Base-by-base conservation (phyloP, 371 early-diverging fungal species). In the Mortierella sp. region DNA sequence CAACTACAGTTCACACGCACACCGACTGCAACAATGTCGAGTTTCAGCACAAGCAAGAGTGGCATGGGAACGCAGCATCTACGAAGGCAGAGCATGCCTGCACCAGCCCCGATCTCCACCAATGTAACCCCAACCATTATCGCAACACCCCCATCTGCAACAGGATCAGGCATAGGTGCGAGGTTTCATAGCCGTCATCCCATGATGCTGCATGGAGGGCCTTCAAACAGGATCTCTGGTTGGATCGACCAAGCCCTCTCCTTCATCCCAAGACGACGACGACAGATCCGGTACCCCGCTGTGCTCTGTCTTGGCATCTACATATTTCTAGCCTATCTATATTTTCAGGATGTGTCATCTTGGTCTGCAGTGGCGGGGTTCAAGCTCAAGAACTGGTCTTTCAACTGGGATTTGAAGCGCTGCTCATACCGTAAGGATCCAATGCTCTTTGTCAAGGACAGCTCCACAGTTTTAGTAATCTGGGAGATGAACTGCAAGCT, bases 401-500 rank as follows among this genome's bases (percentile, higher is more conserved):
- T 88, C 73, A 89, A 90, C 62, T 76, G 84, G 61, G 88, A 88
- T 20, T 78, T 85, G 67, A 84, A 87, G 11, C 75, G 85, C 24
- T 90, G 90, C 62, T 64, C 84, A 16, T 81, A 89, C 47, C 83
- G 90, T 66, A 90, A 90, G 59, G 84, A 88, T 26, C 90, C 90
- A 0, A 85, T 89, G 68, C 69, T 90, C 22, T 89, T 84, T 72
- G 86, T 90, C 22, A 84, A 87, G 62, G 90, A 88, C 55, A 86
- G 83, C 11, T 74, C 84, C 12, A 84, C 87, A 45, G 81, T 88
- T 20, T 85, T 89, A 62, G 86, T 90, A 5, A 88, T 90, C 18
- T 90, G 90, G 90, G 90, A 90, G 52, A 86, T 87, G 83, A 90
- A 89, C 55, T 90, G 90, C 64, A 60, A 76, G 9, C 54, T 81